Evolutionary conservation across 441 rosid genomes (phyloP).

Genomic region (Bruguiera hainesii): DNA sequence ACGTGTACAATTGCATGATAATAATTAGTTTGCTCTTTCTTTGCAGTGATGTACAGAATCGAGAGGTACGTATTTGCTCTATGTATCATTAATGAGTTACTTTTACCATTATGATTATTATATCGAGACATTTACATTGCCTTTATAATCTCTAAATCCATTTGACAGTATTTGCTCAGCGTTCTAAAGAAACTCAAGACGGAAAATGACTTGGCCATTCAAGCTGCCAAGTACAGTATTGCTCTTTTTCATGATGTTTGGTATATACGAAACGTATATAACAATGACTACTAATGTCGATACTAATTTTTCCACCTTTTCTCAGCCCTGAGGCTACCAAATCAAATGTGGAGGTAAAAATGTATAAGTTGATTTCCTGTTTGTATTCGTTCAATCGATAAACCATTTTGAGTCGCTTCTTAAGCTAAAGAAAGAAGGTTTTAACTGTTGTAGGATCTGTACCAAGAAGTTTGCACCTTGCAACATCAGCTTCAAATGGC

Average conservation of each 20-base stretch:
- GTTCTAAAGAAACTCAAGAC: slow-evolving; percentile 45
- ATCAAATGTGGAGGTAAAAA: slow-evolving; percentile 24
- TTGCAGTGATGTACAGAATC: slow-evolving; percentile 46
- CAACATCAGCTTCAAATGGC: slow-evolving; percentile 34
- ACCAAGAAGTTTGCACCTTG: slow-evolving; percentile 25
- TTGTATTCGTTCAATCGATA: neutral
- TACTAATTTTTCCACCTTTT: neutral
- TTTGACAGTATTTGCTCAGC: slow-evolving; percentile 41
- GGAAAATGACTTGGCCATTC: slow-evolving; percentile 53
- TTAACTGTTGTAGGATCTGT: slow-evolving; percentile 21
- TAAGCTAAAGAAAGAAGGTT: neutral
- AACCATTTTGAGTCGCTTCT: neutral
- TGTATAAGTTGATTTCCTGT: neutral
- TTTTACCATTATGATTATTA: too few relatives aligned
- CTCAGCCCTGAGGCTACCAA: slow-evolving; percentile 19
- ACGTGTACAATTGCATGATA: too few relatives aligned
- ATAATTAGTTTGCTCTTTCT: neutral
- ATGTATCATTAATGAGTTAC: neutral
- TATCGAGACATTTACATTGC: too few relatives aligned
- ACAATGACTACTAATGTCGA: neutral
- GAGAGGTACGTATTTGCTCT: slow-evolving; percentile 42
- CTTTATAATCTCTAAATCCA: neutral
- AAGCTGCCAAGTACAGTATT: slow-evolving; percentile 35
- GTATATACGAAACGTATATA: neutral
- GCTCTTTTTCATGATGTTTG: neutral